Evolutionary conservation across 495 filamentous ascomycete genomes (phyloP).

Genomic region (Trichocladium antarcticum): DNA sequence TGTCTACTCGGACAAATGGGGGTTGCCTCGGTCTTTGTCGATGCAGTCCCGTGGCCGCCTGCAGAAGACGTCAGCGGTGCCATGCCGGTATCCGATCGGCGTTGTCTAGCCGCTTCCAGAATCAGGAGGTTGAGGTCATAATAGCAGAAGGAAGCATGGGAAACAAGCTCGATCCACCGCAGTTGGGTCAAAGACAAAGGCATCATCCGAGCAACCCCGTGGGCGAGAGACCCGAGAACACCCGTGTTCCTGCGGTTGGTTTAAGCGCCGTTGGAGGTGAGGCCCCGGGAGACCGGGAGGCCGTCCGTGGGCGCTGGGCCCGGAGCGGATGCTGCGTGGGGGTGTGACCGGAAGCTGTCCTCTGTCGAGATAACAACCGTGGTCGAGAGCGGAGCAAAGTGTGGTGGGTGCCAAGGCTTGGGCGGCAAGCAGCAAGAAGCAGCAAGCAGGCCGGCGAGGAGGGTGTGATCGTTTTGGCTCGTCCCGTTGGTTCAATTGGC

Average conservation of each 20-base stretch:
- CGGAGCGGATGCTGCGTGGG: background rate
- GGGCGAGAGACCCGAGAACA: background rate
- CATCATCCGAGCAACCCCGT: background rate
- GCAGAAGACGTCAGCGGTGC: slow-evolving; percentile 1
- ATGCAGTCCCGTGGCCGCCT: background rate
- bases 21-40: background rate
- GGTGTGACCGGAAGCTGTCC: background rate
- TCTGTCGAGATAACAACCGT: background rate
- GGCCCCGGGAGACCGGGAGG: background rate
- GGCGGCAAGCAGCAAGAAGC: background rate
- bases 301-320: background rate
- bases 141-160: background rate
- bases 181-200: too few relatives aligned
- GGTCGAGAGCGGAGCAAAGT: background rate
- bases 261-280: too few relatives aligned
- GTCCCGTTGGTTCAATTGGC: background rate
- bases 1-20: too few relatives aligned
- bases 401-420: background rate
- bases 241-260: background rate
- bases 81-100: slow-evolving; percentile 5
- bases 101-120: background rate
- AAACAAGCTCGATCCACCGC: background rate
- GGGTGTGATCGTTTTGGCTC: too few relatives aligned
- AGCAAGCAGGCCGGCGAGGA: background rate
- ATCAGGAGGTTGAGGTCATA: background rate